These are phyloP conservation scores for Aureobasidium musti DNA, from an alignment of 2,329 filamentous ascomycete species.

Conservation along the genomic window DNA sequence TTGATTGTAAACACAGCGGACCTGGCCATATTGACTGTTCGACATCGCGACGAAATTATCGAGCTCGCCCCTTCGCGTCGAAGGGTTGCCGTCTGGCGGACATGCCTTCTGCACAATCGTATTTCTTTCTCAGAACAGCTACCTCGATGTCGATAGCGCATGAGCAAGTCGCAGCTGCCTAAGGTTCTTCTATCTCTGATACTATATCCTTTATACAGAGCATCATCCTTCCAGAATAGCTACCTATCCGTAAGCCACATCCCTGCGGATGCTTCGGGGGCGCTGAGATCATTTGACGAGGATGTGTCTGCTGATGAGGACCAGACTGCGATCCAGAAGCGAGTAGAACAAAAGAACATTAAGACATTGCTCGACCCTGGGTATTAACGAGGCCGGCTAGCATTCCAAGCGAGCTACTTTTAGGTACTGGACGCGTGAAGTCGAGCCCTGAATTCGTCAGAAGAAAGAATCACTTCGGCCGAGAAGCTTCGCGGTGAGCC, in stretches of 20 bases:
- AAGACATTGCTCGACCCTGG: neutral
- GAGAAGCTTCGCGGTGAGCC: neutral
- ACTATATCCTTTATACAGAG: neutral
- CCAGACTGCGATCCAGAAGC: neutral
- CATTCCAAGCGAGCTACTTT: neutral
- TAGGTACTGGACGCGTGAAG: neutral
- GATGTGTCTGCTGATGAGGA: neutral
- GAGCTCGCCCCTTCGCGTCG: slow-evolving; percentile 88
- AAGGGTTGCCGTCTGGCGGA: neutral
- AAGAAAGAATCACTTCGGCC: too few relatives aligned
- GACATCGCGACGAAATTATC: slow-evolving; percentile 94
- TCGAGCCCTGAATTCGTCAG: neutral
- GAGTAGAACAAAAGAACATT: neutral
- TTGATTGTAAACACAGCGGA: slow-evolving; percentile 77
- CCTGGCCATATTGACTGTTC: slow-evolving; percentile 87
- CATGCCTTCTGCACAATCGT: neutral
- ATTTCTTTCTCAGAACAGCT: neutral
- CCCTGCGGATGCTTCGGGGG: neutral
- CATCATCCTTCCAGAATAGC: neutral
- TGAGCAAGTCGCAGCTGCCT: too few relatives aligned
- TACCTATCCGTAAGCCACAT: neutral
- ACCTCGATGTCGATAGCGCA: neutral
- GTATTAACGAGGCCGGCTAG: neutral
- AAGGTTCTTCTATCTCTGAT: neutral
- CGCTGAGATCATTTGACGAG: neutral